Base-by-base conservation (phyloP, 1,284 basidiomycete species). In the Pisolithus thermaeus region DNA sequence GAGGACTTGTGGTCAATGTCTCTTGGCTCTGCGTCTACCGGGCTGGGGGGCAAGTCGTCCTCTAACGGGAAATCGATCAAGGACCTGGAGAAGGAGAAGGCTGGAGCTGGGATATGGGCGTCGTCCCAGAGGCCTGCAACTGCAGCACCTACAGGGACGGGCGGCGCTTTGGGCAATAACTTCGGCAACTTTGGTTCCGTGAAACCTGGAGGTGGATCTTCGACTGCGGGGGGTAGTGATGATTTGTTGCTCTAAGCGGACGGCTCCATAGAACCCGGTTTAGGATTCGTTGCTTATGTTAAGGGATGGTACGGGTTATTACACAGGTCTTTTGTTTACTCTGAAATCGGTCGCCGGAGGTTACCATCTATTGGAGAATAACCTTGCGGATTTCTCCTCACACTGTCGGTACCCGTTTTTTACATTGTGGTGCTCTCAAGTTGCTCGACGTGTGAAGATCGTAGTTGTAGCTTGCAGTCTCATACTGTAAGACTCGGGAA, bases 1-100 rank as follows among this genome's bases (percentile, higher is more conserved):
- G 95, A 96, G 59, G 94, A 97, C 65, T 70, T 97, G 54, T 97
- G 92, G 90, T 81, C 81, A 18, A 78, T 93, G 73, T 91, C 90
- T 1, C 78, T 96, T 20, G 87, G 87, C 32, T 65, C 72, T 3
- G 64, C 63, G 53, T 61, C 67, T 39, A 56, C 69, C 8, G 54
- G 55, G 35, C 50, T 63, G 7, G 49, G 63, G 6, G 54, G 52
- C 28, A 66, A 59, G 49, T 32, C 65, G 14, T 58, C 65, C 7
- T 61, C 64, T 0, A 61, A 58, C 18, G 75, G 73, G 14, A 94
- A 92, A 76, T 90, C 84, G 42, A 94, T 94, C 59, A 87, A 87
- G 66, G 91, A 92, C 63, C 65, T 95, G 60, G 87, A 92, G 70
- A 85, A 83, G 71, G 92, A 95, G 73, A 92, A 92, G 73, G 78